A percentile compares a stretch with the other conserved stretches of the same genome.
These are phyloP conservation scores for Zarea fungicola DNA, from an alignment of 2,329 filamentous ascomycete species.

Conservation along the genomic window DNA sequence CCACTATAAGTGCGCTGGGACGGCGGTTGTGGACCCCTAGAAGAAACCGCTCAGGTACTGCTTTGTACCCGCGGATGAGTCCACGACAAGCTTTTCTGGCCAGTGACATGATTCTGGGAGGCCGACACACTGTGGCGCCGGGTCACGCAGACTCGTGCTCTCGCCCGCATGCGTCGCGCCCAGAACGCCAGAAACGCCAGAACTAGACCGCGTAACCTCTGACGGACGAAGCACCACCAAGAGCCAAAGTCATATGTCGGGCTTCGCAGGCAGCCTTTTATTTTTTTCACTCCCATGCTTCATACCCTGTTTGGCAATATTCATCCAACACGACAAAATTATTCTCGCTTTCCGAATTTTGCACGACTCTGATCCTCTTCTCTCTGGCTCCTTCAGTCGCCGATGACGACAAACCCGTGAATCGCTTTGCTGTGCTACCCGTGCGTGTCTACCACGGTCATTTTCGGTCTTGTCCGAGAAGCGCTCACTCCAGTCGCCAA, in stretches of 20 bases:
- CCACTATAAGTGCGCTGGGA: no score
- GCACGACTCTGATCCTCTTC: not conserved
- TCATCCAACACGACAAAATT: not conserved
- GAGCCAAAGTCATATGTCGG: not conserved
- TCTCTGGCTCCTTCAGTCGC: not conserved
- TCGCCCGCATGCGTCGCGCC: slow-evolving; percentile 23
- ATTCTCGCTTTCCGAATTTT: not conserved
- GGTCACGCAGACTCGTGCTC: not conserved
- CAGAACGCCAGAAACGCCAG: slow-evolving; percentile 21
- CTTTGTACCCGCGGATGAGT: not conserved
- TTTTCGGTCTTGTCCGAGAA: slow-evolving; percentile 11
- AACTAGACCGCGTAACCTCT: slow-evolving; percentile 12
- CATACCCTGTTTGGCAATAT: not conserved
- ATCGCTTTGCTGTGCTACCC: slow-evolving; percentile 1
- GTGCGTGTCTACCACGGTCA: not conserved
- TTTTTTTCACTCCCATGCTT: not conserved
- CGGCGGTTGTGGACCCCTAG: no score
- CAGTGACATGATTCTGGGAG: not conserved
- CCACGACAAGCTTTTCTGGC: not conserved
- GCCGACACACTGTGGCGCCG: not conserved
- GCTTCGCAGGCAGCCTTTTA: slow-evolving; percentile 2
- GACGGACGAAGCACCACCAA: not conserved
- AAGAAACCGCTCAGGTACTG: no score
- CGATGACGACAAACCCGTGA: slow-evolving; percentile 1
- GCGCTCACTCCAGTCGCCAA: no score